A percentile compares a stretch with the other conserved stretches of the same genome.
Conservation (phyloP, 805 yeast species). For the Candida michaelii region DNA sequence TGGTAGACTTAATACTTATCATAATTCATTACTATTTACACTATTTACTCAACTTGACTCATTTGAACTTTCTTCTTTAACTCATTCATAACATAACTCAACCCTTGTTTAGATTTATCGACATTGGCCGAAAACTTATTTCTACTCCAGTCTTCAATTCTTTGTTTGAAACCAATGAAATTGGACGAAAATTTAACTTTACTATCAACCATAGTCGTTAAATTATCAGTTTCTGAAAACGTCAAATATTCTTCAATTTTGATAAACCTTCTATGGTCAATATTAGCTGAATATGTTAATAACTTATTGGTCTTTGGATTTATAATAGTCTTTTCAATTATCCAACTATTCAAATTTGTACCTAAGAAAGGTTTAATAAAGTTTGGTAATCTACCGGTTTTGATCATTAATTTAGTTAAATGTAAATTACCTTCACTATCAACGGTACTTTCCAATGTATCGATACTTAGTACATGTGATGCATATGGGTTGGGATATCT, state of each 20-base stretch:
- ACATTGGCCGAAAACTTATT: conserved; percentile 67
- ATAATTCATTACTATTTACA: conserved; percentile 7
- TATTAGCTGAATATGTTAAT: conserved; percentile 72
- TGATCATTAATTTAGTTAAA: conserved; percentile 72
- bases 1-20: neutral
- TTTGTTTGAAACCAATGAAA: conserved; percentile 63
- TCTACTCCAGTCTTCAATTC: conserved; percentile 82
- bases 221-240: conserved; percentile 42
- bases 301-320: conserved; percentile 58
- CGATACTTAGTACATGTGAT: conserved; percentile 79
- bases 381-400: conserved; percentile 75
- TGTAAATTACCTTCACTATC: conserved; percentile 64
- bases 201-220: conserved; percentile 49
- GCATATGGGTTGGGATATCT: conserved; percentile 74
- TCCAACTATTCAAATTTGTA: conserved; percentile 69
- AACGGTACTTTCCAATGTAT: conserved; percentile 63
- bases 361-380: conserved; percentile 80
- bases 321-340: conserved; percentile 73
- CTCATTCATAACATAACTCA: conserved; percentile 73
- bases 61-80: conserved; percentile 34
- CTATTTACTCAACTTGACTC: neutral
- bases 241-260: conserved; percentile 74
- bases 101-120: conserved; percentile 64
- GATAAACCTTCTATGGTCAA: conserved; percentile 79
- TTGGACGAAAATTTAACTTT: conserved; percentile 72